Percentiles rank a stretch among this genome's conserved stretches.
These are phyloP conservation scores for Metarhizium sp. DNA, from an alignment of 2,329 filamentous ascomycete genomes.

Conservation along the genomic window DNA sequence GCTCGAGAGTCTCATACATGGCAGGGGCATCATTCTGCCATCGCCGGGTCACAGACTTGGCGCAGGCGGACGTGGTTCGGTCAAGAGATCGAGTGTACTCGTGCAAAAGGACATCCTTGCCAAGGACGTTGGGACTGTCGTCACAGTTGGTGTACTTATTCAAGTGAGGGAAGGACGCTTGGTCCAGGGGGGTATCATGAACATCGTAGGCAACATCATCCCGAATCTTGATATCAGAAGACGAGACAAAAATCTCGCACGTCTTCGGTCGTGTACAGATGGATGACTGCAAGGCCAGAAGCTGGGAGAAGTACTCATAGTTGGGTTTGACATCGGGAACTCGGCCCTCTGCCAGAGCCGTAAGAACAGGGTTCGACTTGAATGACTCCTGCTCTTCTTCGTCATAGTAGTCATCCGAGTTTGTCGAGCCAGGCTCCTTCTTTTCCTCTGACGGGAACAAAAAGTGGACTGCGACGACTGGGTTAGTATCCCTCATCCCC, in stretches of 20 bases:
- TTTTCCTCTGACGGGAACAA: slow-evolving; percentile 49
- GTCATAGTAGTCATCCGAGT: slow-evolving; percentile 43
- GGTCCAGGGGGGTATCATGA: slow-evolving; percentile 33
- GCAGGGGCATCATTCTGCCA: slow-evolving; percentile 52
- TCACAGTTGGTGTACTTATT: slow-evolving; percentile 44
- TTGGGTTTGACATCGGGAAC: slow-evolving; percentile 51
- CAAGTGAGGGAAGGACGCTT: slow-evolving; percentile 45
- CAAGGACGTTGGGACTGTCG: slow-evolving; percentile 38
- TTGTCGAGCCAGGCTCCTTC: slow-evolving; percentile 50
- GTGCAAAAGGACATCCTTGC: slow-evolving; percentile 45
- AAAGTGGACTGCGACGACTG: slow-evolving; percentile 39
- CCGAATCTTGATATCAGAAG: slow-evolving; percentile 39
- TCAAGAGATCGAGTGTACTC: slow-evolving; percentile 47
- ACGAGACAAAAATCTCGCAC: slow-evolving; percentile 51
- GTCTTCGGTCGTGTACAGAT: slow-evolving; percentile 48
- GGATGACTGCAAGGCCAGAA: slow-evolving; percentile 42
- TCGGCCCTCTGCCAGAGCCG: slow-evolving; percentile 47
- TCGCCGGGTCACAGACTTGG: slow-evolving; percentile 40
- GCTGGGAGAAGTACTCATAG: slow-evolving; percentile 51
- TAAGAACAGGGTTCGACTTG: slow-evolving; percentile 56
- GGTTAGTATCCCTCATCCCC: background rate
- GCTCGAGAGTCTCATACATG: slow-evolving; percentile 42
- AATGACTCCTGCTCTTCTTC: slow-evolving; percentile 42
- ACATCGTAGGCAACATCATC: slow-evolving; percentile 36
- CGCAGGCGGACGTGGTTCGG: slow-evolving; percentile 46